Percentiles rank a stretch among this genome's conserved stretches.
phyloP scores from a whole-genome alignment of 148 eudicot genomes.

The Rhododendron henanense region DNA sequence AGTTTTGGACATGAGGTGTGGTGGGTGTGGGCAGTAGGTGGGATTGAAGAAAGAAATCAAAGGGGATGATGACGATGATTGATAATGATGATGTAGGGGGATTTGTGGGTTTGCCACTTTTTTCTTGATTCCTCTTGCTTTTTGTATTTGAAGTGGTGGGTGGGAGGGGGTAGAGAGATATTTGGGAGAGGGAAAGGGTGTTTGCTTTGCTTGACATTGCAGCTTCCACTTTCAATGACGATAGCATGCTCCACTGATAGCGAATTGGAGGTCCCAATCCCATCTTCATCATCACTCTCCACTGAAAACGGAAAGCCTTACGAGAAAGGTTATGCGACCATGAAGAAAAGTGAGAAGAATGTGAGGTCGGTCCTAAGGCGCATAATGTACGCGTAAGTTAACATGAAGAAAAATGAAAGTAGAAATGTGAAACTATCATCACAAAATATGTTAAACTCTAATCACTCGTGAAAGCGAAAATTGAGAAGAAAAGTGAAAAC shows the following conservation, averaged over 20 bases:
- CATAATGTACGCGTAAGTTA: not conserved
- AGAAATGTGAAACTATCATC: too few relatives aligned
- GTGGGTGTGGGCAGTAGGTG: conserved; percentile 43
- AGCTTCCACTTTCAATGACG: conserved; percentile 45
- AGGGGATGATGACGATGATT: conserved; percentile 25
- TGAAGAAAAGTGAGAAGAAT: too few relatives aligned
- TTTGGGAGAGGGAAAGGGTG: conserved; percentile 20
- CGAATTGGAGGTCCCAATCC: conserved; percentile 36
- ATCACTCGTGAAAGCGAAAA: not conserved
- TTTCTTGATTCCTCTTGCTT: conserved; percentile 4
- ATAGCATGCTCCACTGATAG: conserved; percentile 35
- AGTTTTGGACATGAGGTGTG: conserved; percentile 25
- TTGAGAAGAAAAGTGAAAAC: not conserved
- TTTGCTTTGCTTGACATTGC: conserved; percentile 65
- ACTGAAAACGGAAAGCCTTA: not conserved
- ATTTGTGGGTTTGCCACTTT: not conserved
- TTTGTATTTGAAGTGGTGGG: not conserved
- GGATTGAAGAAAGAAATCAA: conserved; percentile 25
- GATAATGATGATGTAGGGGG: not conserved
- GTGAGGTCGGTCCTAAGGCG: too few relatives aligned
- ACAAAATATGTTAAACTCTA: not conserved
- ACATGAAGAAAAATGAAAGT: not conserved
- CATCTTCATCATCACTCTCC: not conserved
- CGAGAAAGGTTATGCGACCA: not conserved
- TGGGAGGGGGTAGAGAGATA: conserved; percentile 18